A percentile compares a stretch with the other conserved stretches of the same genome.
Conservation (phyloP, 1,284 basidiomycete species). For the Bjerkandera adusta region DNA sequence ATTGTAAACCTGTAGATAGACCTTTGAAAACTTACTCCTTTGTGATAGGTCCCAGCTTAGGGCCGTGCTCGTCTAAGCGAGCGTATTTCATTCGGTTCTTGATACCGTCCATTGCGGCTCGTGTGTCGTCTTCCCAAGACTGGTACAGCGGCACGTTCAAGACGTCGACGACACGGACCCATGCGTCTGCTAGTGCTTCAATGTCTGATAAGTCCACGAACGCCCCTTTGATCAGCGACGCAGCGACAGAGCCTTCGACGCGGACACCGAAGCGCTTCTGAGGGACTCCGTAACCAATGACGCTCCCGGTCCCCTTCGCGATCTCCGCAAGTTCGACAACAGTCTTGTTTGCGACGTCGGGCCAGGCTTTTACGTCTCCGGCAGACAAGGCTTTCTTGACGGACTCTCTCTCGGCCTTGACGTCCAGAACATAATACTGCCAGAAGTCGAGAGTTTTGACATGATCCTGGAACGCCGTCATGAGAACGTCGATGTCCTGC, state of each 20-base stretch:
- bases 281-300: constrained; percentile 58
- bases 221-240: constrained; percentile 71
- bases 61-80: constrained; percentile 79
- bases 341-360: constrained; percentile 56
- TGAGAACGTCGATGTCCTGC: constrained; percentile 67
- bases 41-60: constrained; percentile 81
- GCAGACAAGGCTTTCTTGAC: constrained; percentile 51
- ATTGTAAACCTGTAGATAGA: constrained; percentile 1
- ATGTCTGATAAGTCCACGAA: constrained; percentile 51
- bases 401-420: constrained; percentile 52
- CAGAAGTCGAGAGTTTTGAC: constrained; percentile 74
- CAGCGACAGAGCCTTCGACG: constrained; percentile 59
- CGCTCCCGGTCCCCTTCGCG: constrained; percentile 49
- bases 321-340: constrained; percentile 70
- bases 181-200: constrained; percentile 62
- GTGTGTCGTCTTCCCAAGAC: constrained; percentile 84
- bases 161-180: constrained; percentile 78
- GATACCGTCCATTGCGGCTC: constrained; percentile 71
- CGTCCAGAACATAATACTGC: constrained; percentile 91
- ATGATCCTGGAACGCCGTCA: constrained; percentile 59
- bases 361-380: constrained; percentile 52
- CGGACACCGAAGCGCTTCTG: constrained; percentile 67
- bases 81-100: constrained; percentile 78
- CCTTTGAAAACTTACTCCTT: constrained; percentile 66
- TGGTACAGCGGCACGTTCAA: constrained; percentile 86